Evolutionary conservation across 163 green algal species (phyloP).

Genomic region (Trebouxiophyceae sp.): DNA sequence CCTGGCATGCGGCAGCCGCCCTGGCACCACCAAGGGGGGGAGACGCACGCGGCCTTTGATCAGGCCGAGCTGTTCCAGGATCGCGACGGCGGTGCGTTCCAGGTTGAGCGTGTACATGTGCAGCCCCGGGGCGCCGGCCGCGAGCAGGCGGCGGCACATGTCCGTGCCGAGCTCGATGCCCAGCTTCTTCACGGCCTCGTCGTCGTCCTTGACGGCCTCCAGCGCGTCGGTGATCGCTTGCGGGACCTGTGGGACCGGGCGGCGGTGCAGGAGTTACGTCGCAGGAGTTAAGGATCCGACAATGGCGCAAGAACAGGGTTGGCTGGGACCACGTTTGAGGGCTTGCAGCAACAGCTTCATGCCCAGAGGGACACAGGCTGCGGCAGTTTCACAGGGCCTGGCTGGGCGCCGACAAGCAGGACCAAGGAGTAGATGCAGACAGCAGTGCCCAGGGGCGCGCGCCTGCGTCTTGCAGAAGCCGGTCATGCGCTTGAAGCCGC

Average conservation of each 20-base stretch:
- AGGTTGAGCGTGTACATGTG: slow-evolving; percentile 98
- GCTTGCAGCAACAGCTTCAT: no score
- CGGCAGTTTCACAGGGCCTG: no score
- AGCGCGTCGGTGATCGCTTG: slow-evolving; percentile 61
- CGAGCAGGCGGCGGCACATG: slow-evolving; percentile 89
- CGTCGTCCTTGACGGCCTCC: slow-evolving; percentile 92
- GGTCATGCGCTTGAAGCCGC: slow-evolving; percentile 98
- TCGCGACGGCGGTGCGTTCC: slow-evolving; percentile 69
- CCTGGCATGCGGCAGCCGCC: no score
- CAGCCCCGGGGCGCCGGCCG: slow-evolving; percentile 64
- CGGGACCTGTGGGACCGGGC: slow-evolving; percentile 31
- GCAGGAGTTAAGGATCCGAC: no score
- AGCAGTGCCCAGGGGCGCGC: no score
- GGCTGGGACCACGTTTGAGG: no score
- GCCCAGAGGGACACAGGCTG: no score
- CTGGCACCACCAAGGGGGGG: no score
- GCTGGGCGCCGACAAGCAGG: no score
- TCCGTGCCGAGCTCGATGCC: slow-evolving; percentile 79
- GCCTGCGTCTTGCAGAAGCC: slow-evolving; percentile 94
- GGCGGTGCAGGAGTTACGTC: no score
- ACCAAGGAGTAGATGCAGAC: no score
- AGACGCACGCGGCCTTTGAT: slow-evolving; percentile 22
- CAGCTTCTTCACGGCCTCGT: slow-evolving; percentile 89
- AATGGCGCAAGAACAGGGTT: no score
- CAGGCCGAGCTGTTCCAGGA: slow-evolving; percentile 72